A percentile compares a stretch with the other conserved stretches of the same genome.
Conservation (phyloP, 495 filamentous ascomycete species). For the Chaetomium fimeti region DNA sequence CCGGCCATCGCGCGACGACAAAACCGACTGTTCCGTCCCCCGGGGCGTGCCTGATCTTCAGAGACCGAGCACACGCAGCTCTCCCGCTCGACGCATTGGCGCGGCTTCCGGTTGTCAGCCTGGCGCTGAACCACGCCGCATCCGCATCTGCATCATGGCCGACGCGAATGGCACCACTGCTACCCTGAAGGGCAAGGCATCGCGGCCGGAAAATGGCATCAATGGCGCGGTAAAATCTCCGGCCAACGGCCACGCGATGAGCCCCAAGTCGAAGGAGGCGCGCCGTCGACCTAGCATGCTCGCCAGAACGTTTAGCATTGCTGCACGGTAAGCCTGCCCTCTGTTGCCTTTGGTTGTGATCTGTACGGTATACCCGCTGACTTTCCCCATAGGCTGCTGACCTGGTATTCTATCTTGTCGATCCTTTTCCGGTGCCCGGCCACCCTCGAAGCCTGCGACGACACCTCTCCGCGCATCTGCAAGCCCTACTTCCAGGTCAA, state of each 20-base stretch:
- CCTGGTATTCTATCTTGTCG: slow-evolving; percentile 83
- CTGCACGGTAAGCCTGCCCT: slow-evolving; percentile 57
- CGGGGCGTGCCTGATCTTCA: background rate
- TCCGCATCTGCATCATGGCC: slow-evolving; percentile 28
- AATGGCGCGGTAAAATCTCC: slow-evolving; percentile 33
- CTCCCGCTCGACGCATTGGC: background rate
- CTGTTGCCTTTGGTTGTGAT: background rate
- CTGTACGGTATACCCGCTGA: background rate
- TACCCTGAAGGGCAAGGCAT: slow-evolving; percentile 28
- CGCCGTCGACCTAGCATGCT: slow-evolving; percentile 43
- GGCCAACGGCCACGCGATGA: slow-evolving; percentile 25
- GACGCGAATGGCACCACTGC: slow-evolving; percentile 40
- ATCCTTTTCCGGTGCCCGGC: slow-evolving; percentile 81
- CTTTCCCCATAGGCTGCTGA: slow-evolving; percentile 58
- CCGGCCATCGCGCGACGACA: background rate
- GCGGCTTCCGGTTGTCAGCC: slow-evolving; percentile 25
- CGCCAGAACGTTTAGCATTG: slow-evolving; percentile 53
- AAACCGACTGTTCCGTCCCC: background rate
- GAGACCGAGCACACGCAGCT: background rate
- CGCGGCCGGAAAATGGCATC: slow-evolving; percentile 31
- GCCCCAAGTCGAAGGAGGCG: slow-evolving; percentile 24
- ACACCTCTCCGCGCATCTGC: slow-evolving; percentile 75
- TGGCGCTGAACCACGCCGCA: slow-evolving; percentile 26
- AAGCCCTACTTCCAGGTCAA: slow-evolving; percentile 74
- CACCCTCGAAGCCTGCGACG: slow-evolving; percentile 60